Conservation (phyloP, 2,329 filamentous ascomycete genomes). For the Harringtonia aguacate region DNA sequence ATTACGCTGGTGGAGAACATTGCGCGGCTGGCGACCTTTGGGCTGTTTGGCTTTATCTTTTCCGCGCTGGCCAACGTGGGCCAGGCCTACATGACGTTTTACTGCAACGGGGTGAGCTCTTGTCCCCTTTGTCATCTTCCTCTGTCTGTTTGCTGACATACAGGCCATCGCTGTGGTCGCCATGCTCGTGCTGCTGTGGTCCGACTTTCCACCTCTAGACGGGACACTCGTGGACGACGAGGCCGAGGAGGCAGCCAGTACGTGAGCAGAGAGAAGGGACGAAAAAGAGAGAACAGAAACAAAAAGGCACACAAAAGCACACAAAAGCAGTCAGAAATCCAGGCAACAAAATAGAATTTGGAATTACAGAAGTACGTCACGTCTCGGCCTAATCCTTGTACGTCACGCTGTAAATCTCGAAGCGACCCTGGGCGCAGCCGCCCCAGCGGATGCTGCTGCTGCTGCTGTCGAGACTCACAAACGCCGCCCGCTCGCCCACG, state of each 20-base stretch:
- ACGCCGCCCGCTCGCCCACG: background rate
- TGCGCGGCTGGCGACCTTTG: conserved; percentile 51
- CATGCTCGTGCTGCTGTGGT: conserved; percentile 28
- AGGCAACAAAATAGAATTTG: too few species aligned
- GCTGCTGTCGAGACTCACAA: background rate
- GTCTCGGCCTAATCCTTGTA: background rate
- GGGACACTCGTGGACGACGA: conserved; percentile 20
- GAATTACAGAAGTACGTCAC: too few species aligned
- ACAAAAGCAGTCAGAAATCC: too few species aligned
- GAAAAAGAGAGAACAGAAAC: background rate
- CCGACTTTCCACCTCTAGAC: conserved; percentile 29
- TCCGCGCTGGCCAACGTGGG: conserved; percentile 50
- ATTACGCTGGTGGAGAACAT: conserved; percentile 63
- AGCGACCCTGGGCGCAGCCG: background rate
- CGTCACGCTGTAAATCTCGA: conserved; percentile 3
- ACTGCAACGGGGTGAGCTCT: conserved; percentile 49
- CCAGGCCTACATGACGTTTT: conserved; percentile 52
- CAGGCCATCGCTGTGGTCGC: conserved; percentile 42
- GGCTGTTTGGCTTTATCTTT: conserved; percentile 58
- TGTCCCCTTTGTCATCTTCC: background rate
- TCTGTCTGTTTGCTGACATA: conserved; percentile 7
- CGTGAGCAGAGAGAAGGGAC: background rate
- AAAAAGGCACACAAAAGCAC: background rate
- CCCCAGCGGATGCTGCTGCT: background rate
- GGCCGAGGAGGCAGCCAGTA: background rate